Conservation (phyloP, 208 protist genomes). For the Trypanosoma lewisi region DNA sequence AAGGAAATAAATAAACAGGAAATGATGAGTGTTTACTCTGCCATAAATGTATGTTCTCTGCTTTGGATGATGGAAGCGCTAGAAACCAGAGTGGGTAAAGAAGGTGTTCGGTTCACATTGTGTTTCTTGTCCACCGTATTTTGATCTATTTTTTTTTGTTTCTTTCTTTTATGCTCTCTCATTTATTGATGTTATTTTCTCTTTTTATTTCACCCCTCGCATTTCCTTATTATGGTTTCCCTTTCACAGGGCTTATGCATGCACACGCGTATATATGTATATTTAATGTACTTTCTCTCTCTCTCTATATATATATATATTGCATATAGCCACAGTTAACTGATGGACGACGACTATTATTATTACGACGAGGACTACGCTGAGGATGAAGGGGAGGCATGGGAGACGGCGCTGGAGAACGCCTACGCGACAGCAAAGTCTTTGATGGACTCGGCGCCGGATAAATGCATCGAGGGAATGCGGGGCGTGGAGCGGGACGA, state of each 20-base stretch:
- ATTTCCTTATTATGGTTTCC: conserved; percentile 9
- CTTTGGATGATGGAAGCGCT: background rate
- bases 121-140: background rate
- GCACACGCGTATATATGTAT: conserved; percentile 1
- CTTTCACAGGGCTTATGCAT: conserved; percentile 6
- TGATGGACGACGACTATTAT: conserved; percentile 74
- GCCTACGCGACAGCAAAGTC: conserved; percentile 87
- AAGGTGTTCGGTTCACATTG: background rate
- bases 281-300: conserved; percentile 7
- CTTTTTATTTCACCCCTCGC: background rate
- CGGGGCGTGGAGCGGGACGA: conserved; percentile 82
- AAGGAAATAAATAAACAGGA: background rate
- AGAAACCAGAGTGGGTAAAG: background rate
- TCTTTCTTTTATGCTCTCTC: conserved; percentile 2
- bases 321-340: background rate
- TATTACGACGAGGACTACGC: conserved; percentile 82
- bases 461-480: conserved; percentile 71
- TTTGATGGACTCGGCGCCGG: conserved; percentile 61
- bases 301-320: conserved; percentile 4
- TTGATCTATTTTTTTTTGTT: no score
- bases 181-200: background rate
- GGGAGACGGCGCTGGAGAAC: conserved; percentile 70
- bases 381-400: conserved; percentile 59
- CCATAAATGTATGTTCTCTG: background rate
- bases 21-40: background rate